A percentile compares a stretch with the other conserved stretches of the same genome.
Conservation (phyloP, 441 rosid genomes). For the Kokia cookei region DNA sequence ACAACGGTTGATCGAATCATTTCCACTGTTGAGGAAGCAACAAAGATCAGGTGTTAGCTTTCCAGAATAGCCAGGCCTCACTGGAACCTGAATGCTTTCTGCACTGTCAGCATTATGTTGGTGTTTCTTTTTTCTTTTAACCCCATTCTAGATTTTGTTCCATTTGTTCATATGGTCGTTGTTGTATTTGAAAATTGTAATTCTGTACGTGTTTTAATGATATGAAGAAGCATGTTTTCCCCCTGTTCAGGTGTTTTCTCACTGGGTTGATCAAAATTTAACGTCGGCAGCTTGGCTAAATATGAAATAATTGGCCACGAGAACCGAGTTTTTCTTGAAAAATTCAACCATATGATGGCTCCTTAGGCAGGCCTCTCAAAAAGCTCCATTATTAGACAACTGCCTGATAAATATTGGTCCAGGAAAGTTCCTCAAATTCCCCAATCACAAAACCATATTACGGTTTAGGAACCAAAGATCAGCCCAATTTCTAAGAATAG, state of each 20-base stretch:
- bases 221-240: slow-evolving; percentile 13
- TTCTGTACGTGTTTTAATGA: slow-evolving; percentile 26
- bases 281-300: too few species aligned
- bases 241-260: background rate
- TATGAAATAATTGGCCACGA: too few species aligned
- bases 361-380: background rate
- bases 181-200: slow-evolving; percentile 10
- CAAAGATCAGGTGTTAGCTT: slow-evolving; percentile 14
- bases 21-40: slow-evolving; percentile 8
- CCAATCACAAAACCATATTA: background rate
- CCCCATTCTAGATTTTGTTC: slow-evolving; percentile 38
- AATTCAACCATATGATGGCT: background rate
- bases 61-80: slow-evolving; percentile 25
- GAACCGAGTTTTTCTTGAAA: background rate
- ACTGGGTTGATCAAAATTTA: background rate
- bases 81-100: slow-evolving; percentile 39
- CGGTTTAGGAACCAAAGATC: background rate
- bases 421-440: background rate
- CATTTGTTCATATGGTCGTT: slow-evolving; percentile 49
- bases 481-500: background rate
- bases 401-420: background rate
- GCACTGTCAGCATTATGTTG: slow-evolving; percentile 41
- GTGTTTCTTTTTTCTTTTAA: slow-evolving; percentile 21
- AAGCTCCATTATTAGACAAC: background rate
- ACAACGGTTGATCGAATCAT: slow-evolving; percentile 7